A percentile compares a stretch with the other conserved stretches of the same genome.
These are phyloP conservation scores for Aspergillus amoenus DNA, from an alignment of 2,329 filamentous ascomycete species.

Conservation along the genomic window DNA sequence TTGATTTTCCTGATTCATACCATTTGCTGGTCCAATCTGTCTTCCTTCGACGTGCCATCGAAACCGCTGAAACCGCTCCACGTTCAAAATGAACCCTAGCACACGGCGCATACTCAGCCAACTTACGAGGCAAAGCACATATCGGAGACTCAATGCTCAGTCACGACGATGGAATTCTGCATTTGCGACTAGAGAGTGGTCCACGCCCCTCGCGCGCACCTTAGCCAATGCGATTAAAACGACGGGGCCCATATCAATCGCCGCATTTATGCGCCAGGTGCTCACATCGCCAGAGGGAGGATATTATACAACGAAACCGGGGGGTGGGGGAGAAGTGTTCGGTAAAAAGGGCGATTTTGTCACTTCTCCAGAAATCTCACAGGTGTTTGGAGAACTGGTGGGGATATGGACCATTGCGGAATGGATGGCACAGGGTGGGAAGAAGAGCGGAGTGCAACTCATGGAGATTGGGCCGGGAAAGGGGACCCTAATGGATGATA, in stretches of 20 bases:
- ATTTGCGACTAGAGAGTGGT: constrained; percentile 66
- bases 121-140: constrained; percentile 22
- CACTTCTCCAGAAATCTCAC: constrained; percentile 95
- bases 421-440: constrained; percentile 88
- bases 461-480: constrained; percentile 93
- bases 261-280: constrained; percentile 98
- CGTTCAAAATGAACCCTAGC: constrained; percentile 27
- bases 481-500: constrained; percentile 96
- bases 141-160: constrained; percentile 14
- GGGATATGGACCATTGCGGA: constrained; percentile 95
- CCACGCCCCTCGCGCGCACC: constrained; percentile 85
- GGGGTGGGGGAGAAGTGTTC: constrained; percentile 76
- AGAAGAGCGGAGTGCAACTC: constrained; percentile 72
- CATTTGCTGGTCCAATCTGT: not conserved
- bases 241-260: constrained; percentile 87
- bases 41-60: not conserved
- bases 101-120: constrained; percentile 30
- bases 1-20: not conserved
- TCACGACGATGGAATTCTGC: constrained; percentile 34
- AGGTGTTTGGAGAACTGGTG: constrained; percentile 91
- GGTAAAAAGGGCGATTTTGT: constrained; percentile 94
- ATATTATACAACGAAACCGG: constrained; percentile 81
- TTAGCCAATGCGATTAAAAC: constrained; percentile 84
- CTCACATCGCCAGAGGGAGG: constrained; percentile 86
- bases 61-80: not conserved